Base-by-base conservation (phyloP, 345 rosid genomes). In the Raphanus sativus region DNA sequence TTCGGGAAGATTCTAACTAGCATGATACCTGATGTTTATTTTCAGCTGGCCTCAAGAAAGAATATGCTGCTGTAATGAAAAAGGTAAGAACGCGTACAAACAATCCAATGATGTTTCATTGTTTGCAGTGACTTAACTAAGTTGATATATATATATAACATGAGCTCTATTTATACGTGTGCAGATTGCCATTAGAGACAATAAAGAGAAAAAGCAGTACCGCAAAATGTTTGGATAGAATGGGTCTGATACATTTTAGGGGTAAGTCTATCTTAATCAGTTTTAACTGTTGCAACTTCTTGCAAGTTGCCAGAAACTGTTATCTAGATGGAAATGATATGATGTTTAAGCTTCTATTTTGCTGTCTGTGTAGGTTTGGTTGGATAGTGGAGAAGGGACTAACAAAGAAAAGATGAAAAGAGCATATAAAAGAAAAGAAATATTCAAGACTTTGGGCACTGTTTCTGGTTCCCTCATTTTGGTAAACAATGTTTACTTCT, bases 31-130 rank as follows among this genome's bases (percentile, higher is more conserved):
- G 54, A 28, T 56, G 29, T 54, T 82, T 56, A 59, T 50, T 75
- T 81, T 80, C 97, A 94, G 98, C 81, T 79, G 96, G 92, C 36
- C 90, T 94, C 77, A 90, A 82, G 76, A 89, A 86, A 81, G 98
- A 92, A 84, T 90, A 92, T 78, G 85, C 83, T 34, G 89, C 86
- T 73, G 95, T 88, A 58, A 86, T 83, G 86, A 94, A 86, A 81
- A 94, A 89, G 98, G 98, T 92, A 59, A 3, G 86, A 28, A 50
- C 21, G 55, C 55, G 8, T 50, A 50, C 55, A 50, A 50, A 50
- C 55, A 50, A 50, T 50, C 55, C 55, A n/a, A n/a, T 26, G 32
- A 58, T 58, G 9, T 60, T 26, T 59, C 33, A 10, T 10, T 59
- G 33, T 59, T 59, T 26, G 63, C 4, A 60, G 36, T 60, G 24